Percentiles rank a stretch among this genome's conserved stretches.
Evolutionary conservation across 441 rosid species (phyloP).

Genomic region (Dalechampia spathulata): DNA sequence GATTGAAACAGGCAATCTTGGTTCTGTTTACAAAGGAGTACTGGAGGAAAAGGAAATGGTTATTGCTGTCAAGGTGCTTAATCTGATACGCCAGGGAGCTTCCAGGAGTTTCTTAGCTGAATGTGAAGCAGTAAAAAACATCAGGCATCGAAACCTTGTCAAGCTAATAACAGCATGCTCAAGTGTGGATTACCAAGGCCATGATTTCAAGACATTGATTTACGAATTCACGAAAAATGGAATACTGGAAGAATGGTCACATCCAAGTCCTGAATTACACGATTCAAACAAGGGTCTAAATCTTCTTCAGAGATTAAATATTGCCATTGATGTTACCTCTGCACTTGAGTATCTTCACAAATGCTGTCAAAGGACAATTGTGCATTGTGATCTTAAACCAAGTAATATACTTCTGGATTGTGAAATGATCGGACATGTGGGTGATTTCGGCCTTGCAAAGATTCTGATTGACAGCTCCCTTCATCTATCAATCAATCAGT

Average conservation of each 20-base stretch:
- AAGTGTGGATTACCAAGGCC: not conserved
- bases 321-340: constrained; percentile 5
- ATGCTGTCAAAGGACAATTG: not conserved
- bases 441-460: constrained; percentile 1
- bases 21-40: constrained; percentile 4
- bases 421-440: constrained; percentile 5
- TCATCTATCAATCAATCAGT: not conserved
- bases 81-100: not conserved
- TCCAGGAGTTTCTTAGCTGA: constrained; percentile 2
- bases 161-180: constrained; percentile 3
- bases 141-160: constrained; percentile 6
- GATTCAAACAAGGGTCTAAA: not conserved
- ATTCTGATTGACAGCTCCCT: not conserved
- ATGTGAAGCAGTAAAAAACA: not conserved
- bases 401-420: constrained; percentile 3
- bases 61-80: constrained; percentile 6
- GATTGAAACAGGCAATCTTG: not conserved
- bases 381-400: constrained; percentile 6
- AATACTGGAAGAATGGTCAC: not conserved
- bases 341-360: constrained; percentile 8
- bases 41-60: not conserved
- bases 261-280: not conserved
- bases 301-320: not conserved
- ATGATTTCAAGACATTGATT: constrained; percentile 7
- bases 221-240: constrained; percentile 9